These are phyloP conservation scores for Kwoniella europaea DNA, from an alignment of 768 basidiomycete genomes.

Conservation along the genomic window DNA sequence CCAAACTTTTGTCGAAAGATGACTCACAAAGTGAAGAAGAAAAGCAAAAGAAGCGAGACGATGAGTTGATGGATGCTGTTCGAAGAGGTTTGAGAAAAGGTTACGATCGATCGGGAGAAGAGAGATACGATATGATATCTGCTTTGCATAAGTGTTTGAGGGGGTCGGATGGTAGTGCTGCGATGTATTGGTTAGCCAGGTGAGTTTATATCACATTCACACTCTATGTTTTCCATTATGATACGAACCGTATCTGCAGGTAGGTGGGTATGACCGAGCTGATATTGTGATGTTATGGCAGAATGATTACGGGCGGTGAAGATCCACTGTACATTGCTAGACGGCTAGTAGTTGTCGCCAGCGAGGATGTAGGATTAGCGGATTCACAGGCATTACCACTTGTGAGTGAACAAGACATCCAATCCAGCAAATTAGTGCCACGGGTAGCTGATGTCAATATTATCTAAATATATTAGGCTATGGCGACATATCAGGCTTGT, in stretches of 20 bases:
- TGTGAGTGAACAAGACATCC: constrained; percentile 59
- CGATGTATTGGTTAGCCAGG: constrained; percentile 83
- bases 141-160: constrained; percentile 83
- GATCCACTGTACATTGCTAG: constrained; percentile 77
- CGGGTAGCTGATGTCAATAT: neutral
- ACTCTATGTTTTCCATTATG: neutral
- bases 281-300: constrained; percentile 13
- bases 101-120: constrained; percentile 78
- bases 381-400: constrained; percentile 77
- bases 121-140: constrained; percentile 79
- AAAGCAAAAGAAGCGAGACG: constrained; percentile 59
- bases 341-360: constrained; percentile 77
- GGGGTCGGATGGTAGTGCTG: constrained; percentile 75
- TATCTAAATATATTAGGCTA: no score
- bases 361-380: constrained; percentile 83
- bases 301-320: constrained; percentile 79
- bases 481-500: constrained; percentile 60
- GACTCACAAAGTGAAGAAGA: no score
- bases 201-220: constrained; percentile 38
- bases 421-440: neutral
- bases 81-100: constrained; percentile 65
- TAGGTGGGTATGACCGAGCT: neutral
- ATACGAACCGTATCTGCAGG: neutral
- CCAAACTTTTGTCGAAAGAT: constrained; percentile 10
- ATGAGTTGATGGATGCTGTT: constrained; percentile 63